A percentile compares a stretch with the other conserved stretches of the same genome.
Conservation (phyloP, 768 basidiomycete species). For the Lyophyllum atratum region DNA sequence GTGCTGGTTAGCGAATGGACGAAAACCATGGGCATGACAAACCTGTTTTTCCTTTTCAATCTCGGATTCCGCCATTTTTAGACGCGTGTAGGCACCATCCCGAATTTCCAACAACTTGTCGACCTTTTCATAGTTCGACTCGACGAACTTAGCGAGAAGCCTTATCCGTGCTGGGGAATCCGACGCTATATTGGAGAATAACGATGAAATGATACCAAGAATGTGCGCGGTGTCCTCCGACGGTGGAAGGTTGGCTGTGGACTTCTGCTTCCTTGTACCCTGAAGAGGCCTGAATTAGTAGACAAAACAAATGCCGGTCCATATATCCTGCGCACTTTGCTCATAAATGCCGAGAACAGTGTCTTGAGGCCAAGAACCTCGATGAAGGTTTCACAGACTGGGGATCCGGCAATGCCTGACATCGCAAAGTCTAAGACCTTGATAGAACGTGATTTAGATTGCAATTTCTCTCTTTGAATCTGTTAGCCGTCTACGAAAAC, state of each 20-base stretch:
- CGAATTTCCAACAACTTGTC: slow-evolving; percentile 91
- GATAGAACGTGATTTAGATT: slow-evolving; percentile 81
- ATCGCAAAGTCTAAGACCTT: slow-evolving; percentile 92
- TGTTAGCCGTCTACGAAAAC: slow-evolving; percentile 9
- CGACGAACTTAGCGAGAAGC: slow-evolving; percentile 91
- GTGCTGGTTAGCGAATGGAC: background rate
- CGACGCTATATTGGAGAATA: slow-evolving; percentile 85
- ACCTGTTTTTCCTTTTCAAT: slow-evolving; percentile 74
- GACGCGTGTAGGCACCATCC: slow-evolving; percentile 62
- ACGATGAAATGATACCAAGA: slow-evolving; percentile 84
- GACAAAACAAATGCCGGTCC: background rate
- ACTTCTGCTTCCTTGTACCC: slow-evolving; percentile 68
- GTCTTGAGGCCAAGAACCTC: slow-evolving; percentile 88
- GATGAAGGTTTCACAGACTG: slow-evolving; percentile 81
- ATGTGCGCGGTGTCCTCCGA: slow-evolving; percentile 88
- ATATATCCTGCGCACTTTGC: slow-evolving; percentile 60
- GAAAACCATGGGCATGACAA: slow-evolving; percentile 11
- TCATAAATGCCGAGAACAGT: slow-evolving; percentile 91
- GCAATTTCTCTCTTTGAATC: slow-evolving; percentile 69
- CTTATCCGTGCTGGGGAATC: slow-evolving; percentile 81
- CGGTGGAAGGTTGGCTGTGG: slow-evolving; percentile 43
- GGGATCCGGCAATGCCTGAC: slow-evolving; percentile 70
- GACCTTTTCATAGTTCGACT: slow-evolving; percentile 89
- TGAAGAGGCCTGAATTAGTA: slow-evolving; percentile 19
- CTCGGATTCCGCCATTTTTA: slow-evolving; percentile 63